These are phyloP conservation scores for Dendrobium officinale DNA, from an alignment of 106 monocot species.

Conservation along the genomic window DNA sequence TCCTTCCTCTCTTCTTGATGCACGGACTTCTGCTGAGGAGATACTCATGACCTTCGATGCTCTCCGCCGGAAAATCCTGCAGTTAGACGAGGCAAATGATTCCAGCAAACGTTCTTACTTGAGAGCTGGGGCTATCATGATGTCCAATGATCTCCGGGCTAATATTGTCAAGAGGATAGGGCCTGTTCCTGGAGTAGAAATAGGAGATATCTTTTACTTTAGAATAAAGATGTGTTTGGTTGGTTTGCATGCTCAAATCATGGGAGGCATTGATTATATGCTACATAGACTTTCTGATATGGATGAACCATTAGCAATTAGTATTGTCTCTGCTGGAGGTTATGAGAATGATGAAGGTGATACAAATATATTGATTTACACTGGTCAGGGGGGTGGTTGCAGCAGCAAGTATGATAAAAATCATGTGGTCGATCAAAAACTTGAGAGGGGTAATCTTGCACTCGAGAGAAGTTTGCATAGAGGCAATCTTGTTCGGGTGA, in stretches of 20 bases:
- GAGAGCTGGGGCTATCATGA: conserved; percentile 56
- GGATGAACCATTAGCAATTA: conserved; percentile 53
- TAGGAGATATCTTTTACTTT: conserved; percentile 82
- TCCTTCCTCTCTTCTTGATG: conserved; percentile 34
- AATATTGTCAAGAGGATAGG: conserved; percentile 59
- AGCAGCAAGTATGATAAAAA: conserved; percentile 16
- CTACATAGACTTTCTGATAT: conserved; percentile 19
- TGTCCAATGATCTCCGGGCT: conserved; percentile 31
- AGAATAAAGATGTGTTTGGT: conserved; percentile 68
- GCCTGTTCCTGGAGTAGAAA: conserved; percentile 46
- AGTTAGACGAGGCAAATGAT: conserved; percentile 51
- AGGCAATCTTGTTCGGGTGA: conserved; percentile 47
- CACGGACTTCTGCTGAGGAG: conserved; percentile 49
- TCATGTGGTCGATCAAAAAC: conserved; percentile 56
- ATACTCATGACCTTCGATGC: conserved; percentile 77
- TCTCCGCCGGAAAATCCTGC: conserved; percentile 48
- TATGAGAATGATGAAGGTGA: conserved; percentile 64
- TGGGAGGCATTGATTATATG: conserved; percentile 79
- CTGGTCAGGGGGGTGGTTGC: conserved; percentile 51
- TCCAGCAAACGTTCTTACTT: conserved; percentile 32
- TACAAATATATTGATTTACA: conserved; percentile 51
- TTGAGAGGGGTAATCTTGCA: conserved; percentile 80
- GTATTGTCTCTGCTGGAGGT: conserved; percentile 71
- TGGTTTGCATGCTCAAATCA: conserved; percentile 59
- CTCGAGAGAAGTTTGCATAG: conserved; percentile 58